Percentiles rank a stretch among this genome's conserved stretches.
Conservation (phyloP, 768 basidiomycete genomes). For the Calocera viscosa region DNA sequence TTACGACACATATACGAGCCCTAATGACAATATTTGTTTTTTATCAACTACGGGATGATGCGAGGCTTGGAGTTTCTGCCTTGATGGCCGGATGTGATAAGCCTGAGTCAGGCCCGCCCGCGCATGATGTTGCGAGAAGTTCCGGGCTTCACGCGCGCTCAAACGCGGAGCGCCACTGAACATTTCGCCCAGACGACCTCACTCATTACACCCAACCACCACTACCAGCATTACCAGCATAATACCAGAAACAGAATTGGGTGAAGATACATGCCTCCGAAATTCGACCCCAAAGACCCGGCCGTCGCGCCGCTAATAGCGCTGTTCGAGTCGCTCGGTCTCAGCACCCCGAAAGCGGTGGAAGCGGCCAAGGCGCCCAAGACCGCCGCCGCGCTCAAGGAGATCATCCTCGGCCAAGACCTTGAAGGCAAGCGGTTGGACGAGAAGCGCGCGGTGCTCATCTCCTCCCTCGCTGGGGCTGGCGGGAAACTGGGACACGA, state of each 20-base stretch:
- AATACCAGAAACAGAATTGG: not conserved
- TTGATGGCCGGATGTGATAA: too few species aligned
- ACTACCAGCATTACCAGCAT: not conserved
- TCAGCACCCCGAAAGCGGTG: constrained; percentile 61
- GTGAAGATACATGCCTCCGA: constrained; percentile 26
- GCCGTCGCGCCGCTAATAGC: constrained; percentile 33
- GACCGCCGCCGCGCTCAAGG: constrained; percentile 54
- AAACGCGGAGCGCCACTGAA: not conserved
- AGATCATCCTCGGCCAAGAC: constrained; percentile 49
- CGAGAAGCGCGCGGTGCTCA: constrained; percentile 62
- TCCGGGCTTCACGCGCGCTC: not conserved
- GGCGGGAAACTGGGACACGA: constrained; percentile 46
- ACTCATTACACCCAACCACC: not conserved
- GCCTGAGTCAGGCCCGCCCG: not conserved
- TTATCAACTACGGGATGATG: too few species aligned
- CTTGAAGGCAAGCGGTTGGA: constrained; percentile 42
- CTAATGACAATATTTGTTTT: too few species aligned
- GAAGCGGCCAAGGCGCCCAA: constrained; percentile 76
- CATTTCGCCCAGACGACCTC: not conserved
- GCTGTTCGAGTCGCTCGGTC: constrained; percentile 65
- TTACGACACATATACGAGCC: too few species aligned
- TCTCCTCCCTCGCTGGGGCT: constrained; percentile 53
- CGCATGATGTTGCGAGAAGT: not conserved
- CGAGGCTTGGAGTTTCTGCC: too few species aligned
- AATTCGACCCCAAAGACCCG: constrained; percentile 30